Conservation (phyloP, 2,329 filamentous ascomycete genomes). For the Stagonosporopsis chrysanthemi region DNA sequence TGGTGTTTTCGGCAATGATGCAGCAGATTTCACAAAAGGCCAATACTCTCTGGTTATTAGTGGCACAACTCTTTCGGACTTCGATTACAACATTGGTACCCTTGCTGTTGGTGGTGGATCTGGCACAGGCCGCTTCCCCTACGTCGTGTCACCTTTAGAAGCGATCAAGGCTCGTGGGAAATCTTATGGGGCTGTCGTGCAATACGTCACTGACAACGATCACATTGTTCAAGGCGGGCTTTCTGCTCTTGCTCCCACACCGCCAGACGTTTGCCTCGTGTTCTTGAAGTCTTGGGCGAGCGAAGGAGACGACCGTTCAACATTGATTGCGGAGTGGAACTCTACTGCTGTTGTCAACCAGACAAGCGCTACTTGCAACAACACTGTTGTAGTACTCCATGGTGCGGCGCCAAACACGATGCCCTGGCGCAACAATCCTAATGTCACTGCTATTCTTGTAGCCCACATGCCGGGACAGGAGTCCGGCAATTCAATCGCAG, state of each 20-base stretch:
- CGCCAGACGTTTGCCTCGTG: conserved; percentile 59
- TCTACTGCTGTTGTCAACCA: conserved; percentile 49
- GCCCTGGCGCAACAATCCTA: conserved; percentile 51
- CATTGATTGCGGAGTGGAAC: conserved; percentile 54
- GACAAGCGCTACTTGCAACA: conserved; percentile 55
- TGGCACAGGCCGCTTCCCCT: conserved; percentile 51
- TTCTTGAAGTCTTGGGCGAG: conserved; percentile 63
- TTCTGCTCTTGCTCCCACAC: conserved; percentile 37
- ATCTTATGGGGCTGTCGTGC: conserved; percentile 53
- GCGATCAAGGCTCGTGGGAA: conserved; percentile 46
- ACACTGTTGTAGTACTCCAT: conserved; percentile 59
- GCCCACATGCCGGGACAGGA: conserved; percentile 53
- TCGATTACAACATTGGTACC: conserved; percentile 53
- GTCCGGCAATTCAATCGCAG: conserved; percentile 48
- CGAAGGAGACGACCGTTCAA: conserved; percentile 53
- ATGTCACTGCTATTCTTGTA: conserved; percentile 51
- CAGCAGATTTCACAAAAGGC: conserved; percentile 59
- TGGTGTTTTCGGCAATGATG: conserved; percentile 59
- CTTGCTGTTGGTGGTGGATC: conserved; percentile 52
- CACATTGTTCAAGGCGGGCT: conserved; percentile 40
- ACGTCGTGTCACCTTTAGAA: conserved; percentile 52
- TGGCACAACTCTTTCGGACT: background rate
- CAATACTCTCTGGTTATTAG: conserved; percentile 26
- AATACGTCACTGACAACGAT: conserved; percentile 53
- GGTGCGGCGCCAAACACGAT: conserved; percentile 50